Percentiles rank a stretch among this genome's conserved stretches.
Conservation (phyloP, 768 basidiomycete genomes). For the Suillus decipiens region DNA sequence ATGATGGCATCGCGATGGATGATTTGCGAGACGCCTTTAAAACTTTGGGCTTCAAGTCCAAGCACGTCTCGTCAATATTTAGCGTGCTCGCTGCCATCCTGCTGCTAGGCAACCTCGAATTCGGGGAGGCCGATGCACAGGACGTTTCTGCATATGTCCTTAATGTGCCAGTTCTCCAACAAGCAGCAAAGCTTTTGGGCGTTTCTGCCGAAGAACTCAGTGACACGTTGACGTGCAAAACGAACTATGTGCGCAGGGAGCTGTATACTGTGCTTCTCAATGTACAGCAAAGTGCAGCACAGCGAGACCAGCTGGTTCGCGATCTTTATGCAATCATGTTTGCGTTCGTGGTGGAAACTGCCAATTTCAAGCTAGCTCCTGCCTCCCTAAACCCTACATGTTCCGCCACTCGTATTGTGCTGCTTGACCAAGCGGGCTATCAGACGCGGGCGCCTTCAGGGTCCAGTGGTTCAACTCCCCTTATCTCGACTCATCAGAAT, state of each 20-base stretch:
- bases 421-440: constrained; percentile 60
- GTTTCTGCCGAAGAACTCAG: constrained; percentile 54
- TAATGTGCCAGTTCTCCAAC: constrained; percentile 50
- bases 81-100: constrained; percentile 54
- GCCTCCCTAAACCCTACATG: constrained; percentile 40
- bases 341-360: constrained; percentile 62
- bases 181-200: constrained; percentile 51
- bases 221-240: constrained; percentile 56
- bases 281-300: constrained; percentile 48
- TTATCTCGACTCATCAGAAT: constrained; percentile 57
- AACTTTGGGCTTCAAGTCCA: constrained; percentile 61
- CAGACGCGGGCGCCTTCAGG: constrained; percentile 50
- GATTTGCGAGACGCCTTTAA: constrained; percentile 58
- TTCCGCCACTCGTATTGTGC: constrained; percentile 47
- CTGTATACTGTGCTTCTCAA: constrained; percentile 57
- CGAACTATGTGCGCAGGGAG: constrained; percentile 59
- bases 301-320: constrained; percentile 55
- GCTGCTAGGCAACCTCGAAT: constrained; percentile 58
- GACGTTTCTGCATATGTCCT: constrained; percentile 55
- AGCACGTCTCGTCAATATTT: constrained; percentile 57
- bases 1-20: constrained; percentile 59
- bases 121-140: constrained; percentile 53
- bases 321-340: constrained; percentile 68
- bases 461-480: constrained; percentile 44
- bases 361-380: constrained; percentile 58